Evolutionary conservation across 1,139 yeast genomes (phyloP).

Genomic region (Starmera stellimalicola): DNA sequence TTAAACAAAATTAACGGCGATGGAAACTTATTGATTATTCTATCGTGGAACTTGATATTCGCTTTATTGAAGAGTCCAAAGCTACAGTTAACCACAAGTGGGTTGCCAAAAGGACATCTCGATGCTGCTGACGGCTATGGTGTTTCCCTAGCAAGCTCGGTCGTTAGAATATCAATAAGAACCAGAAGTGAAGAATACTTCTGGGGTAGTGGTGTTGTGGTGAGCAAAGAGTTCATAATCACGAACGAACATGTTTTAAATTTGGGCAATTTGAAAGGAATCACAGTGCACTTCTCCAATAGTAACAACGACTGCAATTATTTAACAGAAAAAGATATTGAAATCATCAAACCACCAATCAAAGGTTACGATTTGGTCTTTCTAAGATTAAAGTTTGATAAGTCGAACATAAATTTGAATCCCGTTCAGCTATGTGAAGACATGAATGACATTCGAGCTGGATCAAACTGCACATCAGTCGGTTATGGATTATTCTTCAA

Average conservation of each 20-base stretch:
- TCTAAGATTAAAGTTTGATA: conserved; percentile 21
- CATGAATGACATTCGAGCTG: conserved; percentile 13
- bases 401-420: too few relatives aligned
- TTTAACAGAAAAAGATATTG: conserved; percentile 10
- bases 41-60: conserved; percentile 37
- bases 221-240: conserved; percentile 25
- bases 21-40: conserved; percentile 44
- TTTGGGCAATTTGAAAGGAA: conserved; percentile 4
- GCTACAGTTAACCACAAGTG: background rate
- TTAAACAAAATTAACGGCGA: conserved; percentile 46
- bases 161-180: conserved; percentile 18
- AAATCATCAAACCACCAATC: conserved; percentile 23
- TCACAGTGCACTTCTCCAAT: conserved; percentile 7
- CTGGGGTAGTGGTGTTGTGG: conserved; percentile 41
- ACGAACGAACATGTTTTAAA: conserved; percentile 38
- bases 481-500: conserved; percentile 50
- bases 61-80: conserved; percentile 6
- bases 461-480: conserved; percentile 34
- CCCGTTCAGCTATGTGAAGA: background rate
- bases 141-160: conserved; percentile 10
- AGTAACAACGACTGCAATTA: conserved; percentile 3
- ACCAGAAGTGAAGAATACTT: conserved; percentile 14
- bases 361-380: conserved; percentile 31
- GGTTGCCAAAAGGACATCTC: background rate
- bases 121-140: background rate